A percentile compares a stretch with the other conserved stretches of the same genome.
Conservation (phyloP, 2,329 filamentous ascomycete genomes). For the Scleromitrula shiraiana region DNA sequence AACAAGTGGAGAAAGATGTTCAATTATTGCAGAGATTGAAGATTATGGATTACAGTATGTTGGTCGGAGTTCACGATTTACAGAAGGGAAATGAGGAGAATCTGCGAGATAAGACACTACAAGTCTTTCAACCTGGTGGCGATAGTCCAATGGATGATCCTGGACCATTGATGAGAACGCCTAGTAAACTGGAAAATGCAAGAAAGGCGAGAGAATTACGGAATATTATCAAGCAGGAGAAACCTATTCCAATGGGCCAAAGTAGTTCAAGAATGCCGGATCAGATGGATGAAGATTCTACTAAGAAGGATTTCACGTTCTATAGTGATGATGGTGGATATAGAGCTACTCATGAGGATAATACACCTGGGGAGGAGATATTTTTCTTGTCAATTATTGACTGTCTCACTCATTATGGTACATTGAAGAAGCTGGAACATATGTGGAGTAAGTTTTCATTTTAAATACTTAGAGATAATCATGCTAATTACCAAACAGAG, state of each 20-base stretch:
- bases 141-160: conserved; percentile 50
- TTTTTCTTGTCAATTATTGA: conserved; percentile 99
- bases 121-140: conserved; percentile 87
- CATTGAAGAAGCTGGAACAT: conserved; percentile 90
- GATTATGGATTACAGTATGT: conserved; percentile 97
- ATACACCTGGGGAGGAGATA: conserved; percentile 77
- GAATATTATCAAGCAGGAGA: conserved; percentile 86
- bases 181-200: conserved; percentile 85
- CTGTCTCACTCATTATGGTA: conserved; percentile 91
- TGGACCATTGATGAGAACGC: conserved; percentile 64
- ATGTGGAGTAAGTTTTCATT: conserved; percentile 61
- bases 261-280: conserved; percentile 82
- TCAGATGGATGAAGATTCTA: conserved; percentile 68
- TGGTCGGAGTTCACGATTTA: conserved; percentile 90
- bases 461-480: neutral
- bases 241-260: conserved; percentile 86
- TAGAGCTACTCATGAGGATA: conserved; percentile 84
- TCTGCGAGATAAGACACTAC: conserved; percentile 76
- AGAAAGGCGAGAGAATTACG: conserved; percentile 85
- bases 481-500: conserved; percentile 36
- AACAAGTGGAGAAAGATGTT: conserved; percentile 84
- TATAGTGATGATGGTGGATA: conserved; percentile 93
- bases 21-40: conserved; percentile 76
- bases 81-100: conserved; percentile 92
- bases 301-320: conserved; percentile 67